Evolutionary conservation across 169 alveolate genomes (phyloP), one percentile per base, ranked within the genome.

Genomic region (Cryptosporidium baileyi): DNA sequence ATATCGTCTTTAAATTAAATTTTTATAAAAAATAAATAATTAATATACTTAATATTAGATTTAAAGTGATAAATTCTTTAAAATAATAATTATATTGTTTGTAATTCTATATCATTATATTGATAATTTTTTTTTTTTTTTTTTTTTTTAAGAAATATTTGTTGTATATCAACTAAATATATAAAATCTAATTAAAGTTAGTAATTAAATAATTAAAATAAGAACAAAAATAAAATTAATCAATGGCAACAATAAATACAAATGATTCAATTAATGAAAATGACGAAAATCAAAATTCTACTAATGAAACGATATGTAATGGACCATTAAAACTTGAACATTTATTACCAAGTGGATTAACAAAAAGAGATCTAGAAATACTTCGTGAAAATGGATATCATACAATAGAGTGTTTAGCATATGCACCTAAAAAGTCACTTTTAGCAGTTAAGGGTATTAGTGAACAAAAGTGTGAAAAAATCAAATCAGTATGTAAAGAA

Each of bases 391-490:
- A 97, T 47, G 99, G 99, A 22, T 94, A 91, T 67, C 90, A 92
- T 38, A 96, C 98, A 44, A 94, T 96, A 30, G 98, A 96, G 81
- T 92, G 97, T 45, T 94, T 97, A n/a, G 96, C 98, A 17, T 94
- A 92, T 60, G 96, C 98, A 13, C 97, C 98, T 3, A 94, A 92
- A 88, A 96, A 96, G 81, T 82, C 91, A 63, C 85, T 97, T 63
- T 89, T 96, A 40, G 82, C 89, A 9, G 93, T 98, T 8, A 97
- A 98, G 91, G 99, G 99, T 1, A 92, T 98, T 67, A 94, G 98
- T 80, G 99, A 97, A 81, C 97, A 95, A 57, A 97, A 97, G 93
- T 97, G 96, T 19, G 98, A 94, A 61, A 97, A 97, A 90, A 91
- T 98, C 17, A 91, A 95, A 43, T 94, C 94, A 45, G 98, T 97